Percentiles rank a stretch among this genome's conserved stretches.
phyloP scores from a whole-genome alignment of 2,329 filamentous ascomycete species.

The Aspergillus eucalypticola region DNA sequence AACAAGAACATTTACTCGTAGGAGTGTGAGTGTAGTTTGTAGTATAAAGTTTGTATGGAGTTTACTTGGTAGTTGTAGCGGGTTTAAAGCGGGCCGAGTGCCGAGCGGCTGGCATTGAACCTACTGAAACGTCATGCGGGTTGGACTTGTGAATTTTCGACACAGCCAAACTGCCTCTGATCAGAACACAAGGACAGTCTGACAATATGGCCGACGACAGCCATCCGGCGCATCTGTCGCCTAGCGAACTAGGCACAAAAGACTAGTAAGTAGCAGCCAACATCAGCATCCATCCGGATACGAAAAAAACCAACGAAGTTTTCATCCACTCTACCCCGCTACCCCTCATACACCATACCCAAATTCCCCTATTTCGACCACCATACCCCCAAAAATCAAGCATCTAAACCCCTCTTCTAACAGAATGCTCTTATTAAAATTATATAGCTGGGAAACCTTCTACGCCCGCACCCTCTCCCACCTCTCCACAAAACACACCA shows the following conservation, averaged over 20 bases:
- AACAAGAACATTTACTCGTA: too few relatives aligned
- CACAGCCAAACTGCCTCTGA: neutral
- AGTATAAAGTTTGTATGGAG: neutral
- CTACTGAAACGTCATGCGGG: neutral
- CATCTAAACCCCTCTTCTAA: conserved; percentile 8
- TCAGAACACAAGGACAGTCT: neutral
- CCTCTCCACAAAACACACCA: conserved; percentile 33
- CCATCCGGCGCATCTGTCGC: conserved; percentile 68
- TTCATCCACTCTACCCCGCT: conserved; percentile 13
- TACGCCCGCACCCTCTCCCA: conserved; percentile 47
- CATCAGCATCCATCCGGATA: neutral
- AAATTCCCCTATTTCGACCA: neutral
- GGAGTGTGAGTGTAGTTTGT: neutral
- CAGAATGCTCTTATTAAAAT: neutral
- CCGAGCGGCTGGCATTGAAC: neutral
- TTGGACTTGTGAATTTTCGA: neutral
- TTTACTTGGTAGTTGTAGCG: neutral
- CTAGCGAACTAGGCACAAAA: conserved; percentile 81
- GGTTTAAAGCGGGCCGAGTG: neutral
- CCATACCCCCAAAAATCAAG: neutral
- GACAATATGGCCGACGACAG: conserved; percentile 26
- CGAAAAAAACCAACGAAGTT: neutral
- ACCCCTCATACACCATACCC: conserved; percentile 7
- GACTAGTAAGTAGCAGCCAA: conserved; percentile 67
- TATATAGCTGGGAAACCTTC: conserved; percentile 63